A percentile compares a stretch with the other conserved stretches of the same genome.
phyloP scores from a whole-genome alignment of 2,329 filamentous ascomycete genomes.

The Trichoderma arundinaceum region DNA sequence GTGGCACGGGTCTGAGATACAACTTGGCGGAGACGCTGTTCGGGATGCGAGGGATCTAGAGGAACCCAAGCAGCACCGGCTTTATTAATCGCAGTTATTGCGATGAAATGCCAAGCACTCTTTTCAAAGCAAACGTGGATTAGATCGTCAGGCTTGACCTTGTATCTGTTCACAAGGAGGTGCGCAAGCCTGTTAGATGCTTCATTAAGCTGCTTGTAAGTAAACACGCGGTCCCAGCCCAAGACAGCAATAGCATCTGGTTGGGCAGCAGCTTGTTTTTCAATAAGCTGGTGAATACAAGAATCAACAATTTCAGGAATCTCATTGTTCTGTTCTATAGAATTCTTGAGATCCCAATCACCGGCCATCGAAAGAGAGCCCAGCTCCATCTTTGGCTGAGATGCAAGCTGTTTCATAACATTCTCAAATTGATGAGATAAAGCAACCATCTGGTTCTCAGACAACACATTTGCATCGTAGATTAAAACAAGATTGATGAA shows the following conservation, averaged over 20 bases:
- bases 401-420: constrained; percentile 16
- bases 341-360: constrained; percentile 17
- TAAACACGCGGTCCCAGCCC: constrained; percentile 33
- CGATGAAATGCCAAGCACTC: constrained; percentile 35
- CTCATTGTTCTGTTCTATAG: constrained; percentile 21
- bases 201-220: constrained; percentile 20
- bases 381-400: neutral
- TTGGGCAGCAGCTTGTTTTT: constrained; percentile 6
- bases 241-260: constrained; percentile 29
- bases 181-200: constrained; percentile 28
- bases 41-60: constrained; percentile 33
- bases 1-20: constrained; percentile 23
- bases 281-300: constrained; percentile 31
- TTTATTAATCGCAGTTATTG: constrained; percentile 34
- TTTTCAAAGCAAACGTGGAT: constrained; percentile 43
- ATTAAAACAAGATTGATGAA: constrained; percentile 22
- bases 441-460: constrained; percentile 18
- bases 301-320: constrained; percentile 24
- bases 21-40: constrained; percentile 29
- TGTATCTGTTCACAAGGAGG: constrained; percentile 17
- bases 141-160: constrained; percentile 18
- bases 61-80: constrained; percentile 35
- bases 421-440: constrained; percentile 27
- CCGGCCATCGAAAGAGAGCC: constrained; percentile 13
- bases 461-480: constrained; percentile 9